Base-by-base conservation (phyloP, 2,329 filamentous ascomycete genomes). In the Scedosporium apiospermum region DNA sequence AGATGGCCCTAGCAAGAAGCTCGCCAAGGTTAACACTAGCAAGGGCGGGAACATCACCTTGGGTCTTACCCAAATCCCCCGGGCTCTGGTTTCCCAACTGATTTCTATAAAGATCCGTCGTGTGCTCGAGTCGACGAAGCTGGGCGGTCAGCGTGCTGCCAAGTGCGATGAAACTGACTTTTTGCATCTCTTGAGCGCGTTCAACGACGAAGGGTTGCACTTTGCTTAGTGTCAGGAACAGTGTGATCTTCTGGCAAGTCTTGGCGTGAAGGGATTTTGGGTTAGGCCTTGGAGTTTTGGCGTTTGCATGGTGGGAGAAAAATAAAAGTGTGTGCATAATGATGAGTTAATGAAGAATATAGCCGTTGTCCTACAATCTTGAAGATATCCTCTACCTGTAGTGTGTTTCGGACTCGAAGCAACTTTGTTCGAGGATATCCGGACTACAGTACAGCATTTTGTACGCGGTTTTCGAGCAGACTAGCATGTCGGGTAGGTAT, bases 151-250 rank as follows among this genome's bases (percentile, higher is more conserved):
- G 77, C 82, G 93, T 66, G 85, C 93, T 10, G 83, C 91, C 65
- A 88, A 95, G 79, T 96, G 92, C 70, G 92, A 97, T 70, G 91
- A 98, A 76, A 93, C 89, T 61, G 93, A 96, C 69, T 98, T 97
- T 71, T 76, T 99, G 72, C 88, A 87, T 68, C 74, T 97, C 66
- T 76, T 96, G 46, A 82, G 80, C 67, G 88, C 89, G 1, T 96
- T 97, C 75, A 96, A 97, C 72, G 85, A 91, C 67, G 91, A 96
- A 72, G 91, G 91, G 30, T 93, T 98, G 64, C 93, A 97, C 77
- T 98, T 98, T 73, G 73, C 61, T 81, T 80, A 21, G 16, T 26
- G 12, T 18, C 26, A 1, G 44, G 44, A 16, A 55, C 51, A 7
- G 23, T 4, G 9, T 27, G 51, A 26, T 38, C 34, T 9, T 14